Evolutionary conservation across 176 grass and related monocot species (phyloP).

Genomic region (Avena atlantica): DNA sequence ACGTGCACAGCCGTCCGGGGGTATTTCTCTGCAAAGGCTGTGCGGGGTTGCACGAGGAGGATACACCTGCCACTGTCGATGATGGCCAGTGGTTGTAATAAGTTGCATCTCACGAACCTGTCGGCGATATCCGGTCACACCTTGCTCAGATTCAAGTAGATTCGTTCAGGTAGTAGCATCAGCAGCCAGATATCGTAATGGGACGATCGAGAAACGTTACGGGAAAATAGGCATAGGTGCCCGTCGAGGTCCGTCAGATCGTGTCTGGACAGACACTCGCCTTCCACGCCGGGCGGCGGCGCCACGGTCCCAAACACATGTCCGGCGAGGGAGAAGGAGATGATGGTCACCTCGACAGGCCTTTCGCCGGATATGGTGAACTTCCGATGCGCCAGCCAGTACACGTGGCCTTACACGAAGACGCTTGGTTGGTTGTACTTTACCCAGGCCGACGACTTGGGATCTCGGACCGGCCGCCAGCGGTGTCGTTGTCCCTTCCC

Average conservation of each 20-base stretch:
- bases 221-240: background rate
- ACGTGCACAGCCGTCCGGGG: background rate
- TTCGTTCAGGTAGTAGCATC: background rate
- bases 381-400: background rate
- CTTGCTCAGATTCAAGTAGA: too few relatives aligned
- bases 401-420: background rate
- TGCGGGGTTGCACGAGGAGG: background rate
- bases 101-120: background rate
- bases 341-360: background rate
- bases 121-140: background rate
- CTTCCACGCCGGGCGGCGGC: background rate
- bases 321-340: background rate
- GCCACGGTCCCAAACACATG: background rate
- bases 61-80: background rate
- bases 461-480: background rate
- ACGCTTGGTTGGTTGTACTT: background rate
- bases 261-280: background rate
- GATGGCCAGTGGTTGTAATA: background rate
- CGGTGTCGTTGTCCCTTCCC: background rate
- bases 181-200: background rate
- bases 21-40: background rate
- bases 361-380: background rate
- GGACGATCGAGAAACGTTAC: background rate
- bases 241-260: background rate
- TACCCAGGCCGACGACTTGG: background rate